These are phyloP conservation scores for Purpureocillium takamizusanense DNA, from an alignment of 2,329 filamentous ascomycete genomes.

Conservation along the genomic window DNA sequence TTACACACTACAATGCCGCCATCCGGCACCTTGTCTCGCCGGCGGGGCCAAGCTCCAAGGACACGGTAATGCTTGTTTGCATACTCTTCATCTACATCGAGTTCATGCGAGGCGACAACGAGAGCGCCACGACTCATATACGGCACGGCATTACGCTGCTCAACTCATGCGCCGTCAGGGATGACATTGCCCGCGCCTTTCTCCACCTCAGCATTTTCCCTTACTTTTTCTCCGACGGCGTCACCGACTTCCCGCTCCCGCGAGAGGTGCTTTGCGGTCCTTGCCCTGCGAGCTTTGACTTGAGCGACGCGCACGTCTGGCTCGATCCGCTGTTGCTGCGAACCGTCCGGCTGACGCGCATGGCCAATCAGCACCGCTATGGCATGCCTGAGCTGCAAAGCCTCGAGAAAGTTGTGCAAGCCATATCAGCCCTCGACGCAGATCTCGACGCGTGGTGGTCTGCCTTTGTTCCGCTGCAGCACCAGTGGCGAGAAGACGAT, in stretches of 20 bases:
- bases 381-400: constrained; percentile 8
- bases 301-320: constrained; percentile 19
- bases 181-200: constrained; percentile 25
- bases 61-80: constrained; percentile 28
- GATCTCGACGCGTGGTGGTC: constrained; percentile 19
- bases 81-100: constrained; percentile 35
- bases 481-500: background rate
- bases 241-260: constrained; percentile 5
- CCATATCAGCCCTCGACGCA: constrained; percentile 11
- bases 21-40: constrained; percentile 22
- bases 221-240: constrained; percentile 22
- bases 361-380: constrained; percentile 16
- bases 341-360: constrained; percentile 19
- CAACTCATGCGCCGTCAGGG: constrained; percentile 12
- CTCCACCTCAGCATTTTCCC: constrained; percentile 29
- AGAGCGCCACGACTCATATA: constrained; percentile 25
- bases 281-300: constrained; percentile 1
- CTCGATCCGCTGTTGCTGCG: constrained; percentile 18
- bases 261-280: background rate
- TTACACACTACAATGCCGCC: constrained; percentile 31
- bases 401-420: constrained; percentile 9
- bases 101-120: constrained; percentile 26
- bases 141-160: constrained; percentile 28
- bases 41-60: constrained; percentile 10
- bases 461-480: constrained; percentile 13